Percentiles rank a stretch among this genome's conserved stretches.
These are phyloP conservation scores for Clausena lansium DNA, from an alignment of 345 rosid species.

Conservation along the genomic window DNA sequence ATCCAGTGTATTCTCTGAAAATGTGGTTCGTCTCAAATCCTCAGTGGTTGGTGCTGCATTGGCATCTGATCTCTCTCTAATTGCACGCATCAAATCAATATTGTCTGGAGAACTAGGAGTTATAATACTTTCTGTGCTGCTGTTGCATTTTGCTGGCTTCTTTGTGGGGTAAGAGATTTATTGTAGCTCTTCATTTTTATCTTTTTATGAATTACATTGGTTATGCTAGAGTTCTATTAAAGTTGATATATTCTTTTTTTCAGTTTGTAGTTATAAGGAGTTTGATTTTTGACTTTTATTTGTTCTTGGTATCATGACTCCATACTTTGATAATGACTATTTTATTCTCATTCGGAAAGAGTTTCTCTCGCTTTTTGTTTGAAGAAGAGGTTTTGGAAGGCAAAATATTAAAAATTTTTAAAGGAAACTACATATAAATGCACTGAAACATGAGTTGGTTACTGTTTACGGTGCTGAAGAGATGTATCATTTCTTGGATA, in stretches of 20 bases:
- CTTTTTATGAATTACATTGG: neutral
- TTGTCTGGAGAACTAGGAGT: conserved; percentile 51
- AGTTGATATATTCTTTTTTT: neutral
- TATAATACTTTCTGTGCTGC: conserved; percentile 43
- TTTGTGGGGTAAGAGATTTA: conserved; percentile 47
- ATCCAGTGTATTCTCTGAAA: conserved; percentile 60
- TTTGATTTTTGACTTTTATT: neutral
- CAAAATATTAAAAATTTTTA: neutral
- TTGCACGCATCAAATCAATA: conserved; percentile 28
- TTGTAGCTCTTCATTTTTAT: neutral
- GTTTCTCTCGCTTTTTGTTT: neutral
- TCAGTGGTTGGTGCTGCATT: conserved; percentile 34
- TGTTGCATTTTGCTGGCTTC: conserved; percentile 62
- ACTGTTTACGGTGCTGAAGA: neutral
- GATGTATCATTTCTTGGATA: neutral
- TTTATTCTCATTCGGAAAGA: neutral
- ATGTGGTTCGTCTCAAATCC: conserved; percentile 50
- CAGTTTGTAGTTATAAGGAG: neutral
- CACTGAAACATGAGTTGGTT: neutral
- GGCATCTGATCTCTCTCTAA: conserved; percentile 35
- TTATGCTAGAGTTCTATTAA: neutral
- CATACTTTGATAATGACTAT: too few species aligned
- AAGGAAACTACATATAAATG: neutral
- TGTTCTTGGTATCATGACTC: neutral
- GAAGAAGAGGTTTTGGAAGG: neutral